A percentile compares a stretch with the other conserved stretches of the same genome.
phyloP scores from a whole-genome alignment of 768 basidiomycete genomes.

The Podaxis sp. region DNA sequence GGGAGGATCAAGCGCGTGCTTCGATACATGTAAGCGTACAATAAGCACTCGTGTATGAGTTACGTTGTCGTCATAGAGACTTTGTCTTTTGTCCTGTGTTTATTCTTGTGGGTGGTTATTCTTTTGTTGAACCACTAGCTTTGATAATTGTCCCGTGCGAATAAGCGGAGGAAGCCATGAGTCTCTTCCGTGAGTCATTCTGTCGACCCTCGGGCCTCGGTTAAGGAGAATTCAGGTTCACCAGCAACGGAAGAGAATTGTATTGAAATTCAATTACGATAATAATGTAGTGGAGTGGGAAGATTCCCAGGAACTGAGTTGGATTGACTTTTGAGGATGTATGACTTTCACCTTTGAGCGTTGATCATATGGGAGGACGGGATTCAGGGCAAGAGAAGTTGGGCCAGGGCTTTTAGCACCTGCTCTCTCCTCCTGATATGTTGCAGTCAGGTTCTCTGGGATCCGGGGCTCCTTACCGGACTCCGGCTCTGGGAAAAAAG shows the following conservation, averaged over 20 bases:
- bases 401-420: no score
- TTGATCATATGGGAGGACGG: background rate
- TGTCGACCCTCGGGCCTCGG: background rate
- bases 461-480: no score
- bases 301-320: background rate
- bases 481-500: no score
- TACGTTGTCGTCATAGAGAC: background rate
- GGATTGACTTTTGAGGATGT: background rate
- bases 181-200: background rate
- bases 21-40: background rate
- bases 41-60: background rate
- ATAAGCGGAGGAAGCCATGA: background rate
- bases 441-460: no score
- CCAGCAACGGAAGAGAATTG: background rate
- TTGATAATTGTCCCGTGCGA: background rate
- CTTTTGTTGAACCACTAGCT: background rate
- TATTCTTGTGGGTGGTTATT: background rate
- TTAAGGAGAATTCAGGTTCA: background rate
- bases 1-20: background rate
- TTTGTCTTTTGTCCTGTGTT: constrained; percentile 1
- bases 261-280: background rate
- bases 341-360: background rate
- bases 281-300: background rate
- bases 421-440: no score
- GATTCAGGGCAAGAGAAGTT: background rate